Evolutionary conservation across 2,329 filamentous ascomycete species (phyloP), one percentile per base, ranked within the genome.

Genomic region (Colletotrichum scovillei): DNA sequence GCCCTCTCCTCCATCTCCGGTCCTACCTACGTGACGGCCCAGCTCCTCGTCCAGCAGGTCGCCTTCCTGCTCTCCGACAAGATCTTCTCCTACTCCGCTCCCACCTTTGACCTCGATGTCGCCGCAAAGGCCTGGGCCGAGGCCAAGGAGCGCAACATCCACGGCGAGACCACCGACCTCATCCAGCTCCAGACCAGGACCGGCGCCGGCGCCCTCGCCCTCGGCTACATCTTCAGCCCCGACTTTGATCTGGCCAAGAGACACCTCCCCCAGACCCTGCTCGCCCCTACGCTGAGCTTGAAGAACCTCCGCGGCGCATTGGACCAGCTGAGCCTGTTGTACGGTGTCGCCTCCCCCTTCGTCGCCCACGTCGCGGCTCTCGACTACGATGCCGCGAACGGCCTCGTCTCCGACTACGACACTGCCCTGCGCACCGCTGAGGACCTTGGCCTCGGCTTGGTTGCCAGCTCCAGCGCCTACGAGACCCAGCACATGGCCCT

Each of bases 151-250:
- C 87, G 88, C 81, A 99, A 99, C 86, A 91, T 93, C 75, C 92
- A 95, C 84, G 94, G 94, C 78, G 93, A 95, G 80, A 85, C 91
- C 75, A 96, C 97, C 62, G 87, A 91, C 16, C 91, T 98, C 59
- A 88, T 95, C 74, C 86, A 93, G 28, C 91, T 98, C 80, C 93
- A 99, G 86, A 97, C 95, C 56, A 90, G 97, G 67, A 91, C 93
- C 69, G 97, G 97, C 72, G 97, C 97, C 66, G 97, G 96, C 69
- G 92, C 94, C 76, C 93, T 98, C 80, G 95, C 97, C 26, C 89
- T 99, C 62, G 97, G 97, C 70, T 99, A 99, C 85, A 94, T 98
- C 82, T 99, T 98, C 88, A 98, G 95, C 74, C 94, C 95, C 79
- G 97, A 99, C 84, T 98, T 98, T 80, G 95, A 98, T 82, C 84